These are phyloP conservation scores for Phytomonas sp. DNA, from an alignment of 208 protist genomes.

Conservation along the genomic window DNA sequence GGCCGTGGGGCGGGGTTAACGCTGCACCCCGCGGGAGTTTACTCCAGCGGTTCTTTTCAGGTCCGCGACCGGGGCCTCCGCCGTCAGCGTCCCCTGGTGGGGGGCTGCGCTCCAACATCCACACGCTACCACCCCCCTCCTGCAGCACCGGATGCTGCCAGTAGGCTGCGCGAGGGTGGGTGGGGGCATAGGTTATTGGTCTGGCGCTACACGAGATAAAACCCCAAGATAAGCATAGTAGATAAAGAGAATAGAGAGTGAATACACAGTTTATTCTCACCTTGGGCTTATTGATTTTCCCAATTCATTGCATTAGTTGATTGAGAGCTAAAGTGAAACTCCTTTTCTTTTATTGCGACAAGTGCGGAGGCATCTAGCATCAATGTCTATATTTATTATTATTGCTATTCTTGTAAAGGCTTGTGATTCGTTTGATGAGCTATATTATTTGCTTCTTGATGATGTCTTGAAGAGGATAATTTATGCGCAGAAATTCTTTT, in stretches of 20 bases:
- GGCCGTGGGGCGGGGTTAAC: not conserved
- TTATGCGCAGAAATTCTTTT: not conserved
- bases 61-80: not conserved
- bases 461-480: not conserved
- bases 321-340: not conserved
- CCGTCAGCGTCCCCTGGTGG: not conserved
- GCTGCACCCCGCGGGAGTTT: not conserved
- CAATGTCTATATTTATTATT: not conserved
- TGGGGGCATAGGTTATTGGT: not conserved
- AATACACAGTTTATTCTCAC: not conserved
- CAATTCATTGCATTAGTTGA: not conserved
- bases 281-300: not conserved
- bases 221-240: not conserved
- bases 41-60: not conserved
- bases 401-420: not conserved
- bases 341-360: not conserved
- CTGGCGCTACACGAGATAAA: not conserved
- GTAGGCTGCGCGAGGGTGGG: not conserved
- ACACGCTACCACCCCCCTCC: not conserved
- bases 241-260: not conserved
- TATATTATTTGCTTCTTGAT: not conserved
- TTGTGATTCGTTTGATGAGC: not conserved
- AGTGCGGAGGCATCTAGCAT: not conserved
- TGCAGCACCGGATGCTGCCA: not conserved
- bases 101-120: not conserved